Base-by-base conservation (phyloP, 2,329 filamentous ascomycete genomes). In the Fusarium burgessii region DNA sequence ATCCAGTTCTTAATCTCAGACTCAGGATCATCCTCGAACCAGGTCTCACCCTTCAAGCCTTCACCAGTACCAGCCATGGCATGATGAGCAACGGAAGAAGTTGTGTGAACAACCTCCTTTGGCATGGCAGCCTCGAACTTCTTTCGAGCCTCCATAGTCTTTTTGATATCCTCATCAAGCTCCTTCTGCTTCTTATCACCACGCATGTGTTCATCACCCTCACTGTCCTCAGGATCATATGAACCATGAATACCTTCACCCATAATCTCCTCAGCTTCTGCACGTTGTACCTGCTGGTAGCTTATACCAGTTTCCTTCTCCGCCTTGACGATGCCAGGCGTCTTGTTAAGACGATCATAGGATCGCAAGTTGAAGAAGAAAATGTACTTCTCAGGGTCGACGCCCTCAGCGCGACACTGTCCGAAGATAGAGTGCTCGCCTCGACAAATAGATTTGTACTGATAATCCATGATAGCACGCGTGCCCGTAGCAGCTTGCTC, bases 391-490 rank as follows among this genome's bases (percentile, higher is more conserved):
- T 77, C 88, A 0, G 95, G 94, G 74, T 98, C 90, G 3, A 96
- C 88, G 3, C 93, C 94, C 68, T 92, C 85, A 10, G 88, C 89
- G 46, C 81, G 81, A 62, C 98, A 90, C 77, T 92, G 91, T 41
- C 89, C 94, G 74, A 92, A 96, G 56, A 99, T 98, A 7, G 94
- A 97, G 78, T 98, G 86, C 70, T 97, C 92, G 9, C 96, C 96
- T 46, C 96, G 91, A 77, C 92, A 93, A 72, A 99, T 97, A 0
- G 94, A 97, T 82, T 97, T 97, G 85, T 96, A 99, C 79, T 98
- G 96, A 77, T 97, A 98, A 79, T 98, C 95, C 94, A 99, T 98
- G 76, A 98, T 99, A 14, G 95, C 95, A 51, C 94, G 84, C 0
- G 95, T 98, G 13, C 95, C 95, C 2, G 89, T 89, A 0, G 95